phyloP scores from a whole-genome alignment of 495 filamentous ascomycete species.

The Penicillium samsonianum region DNA sequence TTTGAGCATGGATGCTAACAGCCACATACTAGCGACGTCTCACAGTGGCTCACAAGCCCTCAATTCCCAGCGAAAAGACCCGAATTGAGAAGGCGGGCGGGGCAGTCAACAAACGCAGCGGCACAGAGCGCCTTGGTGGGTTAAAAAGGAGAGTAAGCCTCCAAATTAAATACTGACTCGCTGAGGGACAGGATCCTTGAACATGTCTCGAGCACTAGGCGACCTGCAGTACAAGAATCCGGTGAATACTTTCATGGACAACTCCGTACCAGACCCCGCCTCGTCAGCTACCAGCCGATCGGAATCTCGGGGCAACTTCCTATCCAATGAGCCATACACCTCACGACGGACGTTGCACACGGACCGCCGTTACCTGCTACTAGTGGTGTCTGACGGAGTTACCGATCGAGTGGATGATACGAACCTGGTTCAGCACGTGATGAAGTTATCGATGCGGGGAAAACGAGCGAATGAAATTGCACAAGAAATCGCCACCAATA shows the following conservation, averaged over 20 bases:
- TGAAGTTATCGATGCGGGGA: slow-evolving; percentile 36
- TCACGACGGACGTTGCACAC: slow-evolving; percentile 24
- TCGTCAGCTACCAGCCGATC: slow-evolving; percentile 24
- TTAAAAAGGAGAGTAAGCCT: not conserved
- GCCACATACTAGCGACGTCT: slow-evolving; percentile 33
- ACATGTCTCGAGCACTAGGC: slow-evolving; percentile 48
- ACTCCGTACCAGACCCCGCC: slow-evolving; percentile 13
- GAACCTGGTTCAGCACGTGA: slow-evolving; percentile 36
- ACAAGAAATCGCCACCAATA: slow-evolving; percentile 25
- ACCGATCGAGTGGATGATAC: slow-evolving; percentile 34
- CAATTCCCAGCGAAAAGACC: slow-evolving; percentile 30
- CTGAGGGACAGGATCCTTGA: slow-evolving; percentile 31
- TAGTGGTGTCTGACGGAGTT: slow-evolving; percentile 38
- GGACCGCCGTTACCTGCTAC: slow-evolving; percentile 34
- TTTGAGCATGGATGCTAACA: slow-evolving; percentile 5
- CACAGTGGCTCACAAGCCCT: slow-evolving; percentile 41
- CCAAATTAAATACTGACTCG: not conserved
- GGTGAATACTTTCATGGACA: slow-evolving; percentile 30
- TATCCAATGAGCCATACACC: slow-evolving; percentile 40
- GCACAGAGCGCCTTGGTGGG: slow-evolving; percentile 38
- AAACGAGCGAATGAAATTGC: slow-evolving; percentile 36
- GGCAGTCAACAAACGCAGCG: slow-evolving; percentile 26
- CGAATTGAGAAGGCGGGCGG: slow-evolving; percentile 45
- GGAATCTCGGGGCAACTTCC: slow-evolving; percentile 29
- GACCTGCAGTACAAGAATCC: slow-evolving; percentile 48